Conservation (phyloP, 306 rosid species). For the Pterocarpus santalinus region DNA sequence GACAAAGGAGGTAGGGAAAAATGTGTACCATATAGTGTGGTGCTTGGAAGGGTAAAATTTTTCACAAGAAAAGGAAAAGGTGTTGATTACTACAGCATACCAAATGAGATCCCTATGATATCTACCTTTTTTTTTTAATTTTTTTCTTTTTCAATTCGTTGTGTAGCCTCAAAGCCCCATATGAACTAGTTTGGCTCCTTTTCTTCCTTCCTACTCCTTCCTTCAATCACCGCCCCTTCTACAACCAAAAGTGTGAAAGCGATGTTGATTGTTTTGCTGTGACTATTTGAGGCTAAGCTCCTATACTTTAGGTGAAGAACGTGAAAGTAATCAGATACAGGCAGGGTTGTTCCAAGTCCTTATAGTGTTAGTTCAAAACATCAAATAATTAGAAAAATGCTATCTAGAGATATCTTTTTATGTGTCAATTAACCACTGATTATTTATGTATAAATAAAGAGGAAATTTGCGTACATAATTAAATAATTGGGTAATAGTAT, state of each 20-base stretch:
- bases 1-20: slow-evolving; percentile 51
- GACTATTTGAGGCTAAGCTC: slow-evolving; percentile 33
- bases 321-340: slow-evolving; percentile 11
- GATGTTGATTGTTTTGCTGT: slow-evolving; percentile 38
- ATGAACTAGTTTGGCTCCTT: slow-evolving; percentile 22
- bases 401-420: too few species aligned
- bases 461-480: too few species aligned
- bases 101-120: slow-evolving; percentile 59
- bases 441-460: too few species aligned
- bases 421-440: too few species aligned
- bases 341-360: slow-evolving; percentile 18
- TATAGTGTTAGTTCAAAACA: neutral
- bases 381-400: neutral
- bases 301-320: slow-evolving; percentile 39
- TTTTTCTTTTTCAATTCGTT: neutral
- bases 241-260: slow-evolving; percentile 44
- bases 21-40: slow-evolving; percentile 33
- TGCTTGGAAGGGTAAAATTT: slow-evolving; percentile 47
- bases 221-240: slow-evolving; percentile 27
- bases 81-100: slow-evolving; percentile 69
- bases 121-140: neutral
- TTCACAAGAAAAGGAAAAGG: slow-evolving; percentile 56
- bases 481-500: too few species aligned
- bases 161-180: slow-evolving; percentile 4
- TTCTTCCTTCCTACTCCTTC: slow-evolving; percentile 47